Percentiles rank a stretch among this genome's conserved stretches.
phyloP scores from a whole-genome alignment of 2,329 filamentous ascomycete genomes.

The Fusarium aywerte region DNA sequence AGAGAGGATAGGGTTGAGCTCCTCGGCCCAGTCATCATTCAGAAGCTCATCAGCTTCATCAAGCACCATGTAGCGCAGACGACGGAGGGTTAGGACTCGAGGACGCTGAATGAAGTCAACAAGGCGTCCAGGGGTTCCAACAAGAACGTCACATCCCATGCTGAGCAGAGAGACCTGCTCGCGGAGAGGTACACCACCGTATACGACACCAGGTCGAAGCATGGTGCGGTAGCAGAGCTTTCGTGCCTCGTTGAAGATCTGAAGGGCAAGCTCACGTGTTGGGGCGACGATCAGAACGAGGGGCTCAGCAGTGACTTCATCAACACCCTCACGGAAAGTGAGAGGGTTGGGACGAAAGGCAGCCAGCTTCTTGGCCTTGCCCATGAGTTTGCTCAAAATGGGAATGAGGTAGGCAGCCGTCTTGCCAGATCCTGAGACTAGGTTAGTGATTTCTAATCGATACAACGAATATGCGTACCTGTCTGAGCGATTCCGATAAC shows the following conservation, averaged over 20 bases:
- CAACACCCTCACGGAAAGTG: conserved; percentile 61
- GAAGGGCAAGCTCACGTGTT: conserved; percentile 88
- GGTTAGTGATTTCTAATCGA: conserved; percentile 7
- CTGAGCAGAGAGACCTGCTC: conserved; percentile 78
- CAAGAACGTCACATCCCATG: conserved; percentile 88
- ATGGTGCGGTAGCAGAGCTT: conserved; percentile 95
- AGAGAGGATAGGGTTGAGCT: conserved; percentile 79
- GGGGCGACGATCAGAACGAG: conserved; percentile 87
- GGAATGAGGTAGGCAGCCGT: conserved; percentile 93
- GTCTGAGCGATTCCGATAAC: conserved; percentile 93
- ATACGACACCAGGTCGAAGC: conserved; percentile 89
- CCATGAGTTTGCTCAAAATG: conserved; percentile 90
- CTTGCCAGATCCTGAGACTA: conserved; percentile 84
- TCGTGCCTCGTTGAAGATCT: conserved; percentile 94
- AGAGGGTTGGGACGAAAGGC: conserved; percentile 77
- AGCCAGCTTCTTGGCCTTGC: conserved; percentile 89
- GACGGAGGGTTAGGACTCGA: conserved; percentile 74
- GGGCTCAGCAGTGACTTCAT: conserved; percentile 79
- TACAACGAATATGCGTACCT: conserved; percentile 56
- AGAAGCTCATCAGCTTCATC: conserved; percentile 98
- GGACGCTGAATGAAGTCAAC: conserved; percentile 83
- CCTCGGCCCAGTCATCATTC: conserved; percentile 78
- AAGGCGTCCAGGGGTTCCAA: conserved; percentile 88
- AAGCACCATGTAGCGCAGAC: conserved; percentile 83
- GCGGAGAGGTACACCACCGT: conserved; percentile 80